Percentiles rank a stretch among this genome's conserved stretches.
Evolutionary conservation across 352 stramenopile species (phyloP).

Genomic region (Pythium biforme): DNA sequence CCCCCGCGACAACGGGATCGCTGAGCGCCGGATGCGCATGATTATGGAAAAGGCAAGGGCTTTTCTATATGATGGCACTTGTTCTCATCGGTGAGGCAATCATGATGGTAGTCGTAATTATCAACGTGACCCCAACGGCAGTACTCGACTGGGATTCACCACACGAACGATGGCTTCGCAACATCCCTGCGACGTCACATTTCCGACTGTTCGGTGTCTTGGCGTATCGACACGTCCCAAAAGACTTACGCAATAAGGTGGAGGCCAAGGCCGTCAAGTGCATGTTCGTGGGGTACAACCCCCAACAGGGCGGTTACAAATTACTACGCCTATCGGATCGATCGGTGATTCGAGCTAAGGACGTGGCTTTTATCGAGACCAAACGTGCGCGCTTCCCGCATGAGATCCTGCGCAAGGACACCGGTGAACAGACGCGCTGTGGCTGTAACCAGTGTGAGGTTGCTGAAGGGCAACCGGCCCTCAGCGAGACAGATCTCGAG

Average conservation of each 20-base stretch:
- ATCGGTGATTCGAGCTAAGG: conserved; percentile 6
- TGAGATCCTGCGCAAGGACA: conserved; percentile 10
- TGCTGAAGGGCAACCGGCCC: conserved; percentile 8
- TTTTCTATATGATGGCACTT: conserved; percentile 6
- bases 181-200: conserved; percentile 4
- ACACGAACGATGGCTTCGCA: conserved; percentile 1
- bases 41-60: conserved; percentile 21
- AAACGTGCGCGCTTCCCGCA: conserved; percentile 11
- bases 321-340: conserved; percentile 7
- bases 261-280: conserved; percentile 16
- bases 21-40: conserved; percentile 16
- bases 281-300: conserved; percentile 26
- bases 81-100: conserved; percentile 14
- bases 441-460: conserved; percentile 12
- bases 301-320: conserved; percentile 15
- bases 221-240: conserved; percentile 10
- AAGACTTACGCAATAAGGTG: neutral
- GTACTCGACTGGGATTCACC: conserved; percentile 9
- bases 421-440: conserved; percentile 10
- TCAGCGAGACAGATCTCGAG: neutral
- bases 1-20: conserved; percentile 14
- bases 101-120: conserved; percentile 6
- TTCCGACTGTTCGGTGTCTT: conserved; percentile 4
- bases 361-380: conserved; percentile 26
- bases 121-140: conserved; percentile 15